phyloP scores from a whole-genome alignment of 495 filamentous ascomycete species.

The Aspergillus ellipticus region DNA sequence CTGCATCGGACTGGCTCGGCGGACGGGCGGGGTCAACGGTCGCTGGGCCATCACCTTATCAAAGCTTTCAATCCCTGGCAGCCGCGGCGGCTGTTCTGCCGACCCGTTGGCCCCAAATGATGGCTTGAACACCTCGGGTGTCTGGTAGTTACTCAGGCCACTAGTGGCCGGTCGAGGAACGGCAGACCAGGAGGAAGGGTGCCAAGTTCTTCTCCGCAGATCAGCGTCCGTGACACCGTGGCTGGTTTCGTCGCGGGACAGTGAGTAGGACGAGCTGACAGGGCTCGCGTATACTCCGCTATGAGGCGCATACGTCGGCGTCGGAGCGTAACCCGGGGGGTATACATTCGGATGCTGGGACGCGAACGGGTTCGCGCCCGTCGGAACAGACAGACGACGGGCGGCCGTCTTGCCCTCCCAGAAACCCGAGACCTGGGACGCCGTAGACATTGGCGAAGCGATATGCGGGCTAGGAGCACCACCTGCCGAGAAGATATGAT shows the following conservation, averaged over 20 bases:
- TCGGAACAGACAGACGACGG: conserved; percentile 78
- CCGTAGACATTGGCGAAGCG: conserved; percentile 64
- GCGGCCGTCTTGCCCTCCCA: conserved; percentile 68
- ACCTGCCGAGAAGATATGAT: conserved; percentile 65
- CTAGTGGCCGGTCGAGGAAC: conserved; percentile 60
- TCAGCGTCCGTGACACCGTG: conserved; percentile 65
- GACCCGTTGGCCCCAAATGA: conserved; percentile 46
- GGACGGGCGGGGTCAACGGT: conserved; percentile 58
- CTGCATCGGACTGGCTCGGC: conserved; percentile 65
- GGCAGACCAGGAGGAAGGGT: conserved; percentile 67
- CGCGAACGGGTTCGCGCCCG: conserved; percentile 70
- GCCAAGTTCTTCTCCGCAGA: conserved; percentile 82
- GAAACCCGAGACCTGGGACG: conserved; percentile 61
- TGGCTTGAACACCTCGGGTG: conserved; percentile 53
- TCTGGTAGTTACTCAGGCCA: conserved; percentile 56
- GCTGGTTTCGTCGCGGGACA: conserved; percentile 61
- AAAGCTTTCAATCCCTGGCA: conserved; percentile 90
- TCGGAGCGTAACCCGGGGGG: conserved; percentile 51
- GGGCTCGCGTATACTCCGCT: conserved; percentile 67
- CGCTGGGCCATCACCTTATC: conserved; percentile 61
- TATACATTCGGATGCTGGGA: conserved; percentile 55
- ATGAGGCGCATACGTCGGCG: conserved; percentile 50
- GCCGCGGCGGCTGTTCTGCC: conserved; percentile 53
- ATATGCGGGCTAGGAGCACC: conserved; percentile 67
- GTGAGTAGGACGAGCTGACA: conserved; percentile 60